Base-by-base conservation (phyloP, 2,329 filamentous ascomycete genomes). In the Lasiodiplodia sp. region DNA sequence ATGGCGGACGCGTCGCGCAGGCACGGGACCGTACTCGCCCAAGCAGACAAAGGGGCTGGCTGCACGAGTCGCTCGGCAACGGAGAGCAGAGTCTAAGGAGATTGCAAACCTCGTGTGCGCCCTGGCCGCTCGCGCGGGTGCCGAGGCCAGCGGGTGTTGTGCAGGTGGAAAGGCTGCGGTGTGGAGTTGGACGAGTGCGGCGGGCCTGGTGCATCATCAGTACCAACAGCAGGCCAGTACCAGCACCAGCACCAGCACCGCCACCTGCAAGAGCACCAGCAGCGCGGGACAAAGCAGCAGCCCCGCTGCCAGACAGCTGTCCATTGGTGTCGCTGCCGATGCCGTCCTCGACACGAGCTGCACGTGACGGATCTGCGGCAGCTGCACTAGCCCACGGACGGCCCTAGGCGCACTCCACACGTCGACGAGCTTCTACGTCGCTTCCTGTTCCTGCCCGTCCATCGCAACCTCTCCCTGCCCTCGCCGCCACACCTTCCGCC, bases 381-480 rank as follows among this genome's bases (percentile, higher is more conserved):
- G 34, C 23, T 23, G 55, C 34, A 38, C 53, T 28, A 25, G 53
- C 53, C 44, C 44, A 34, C 53, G 28, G 44, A n/a, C 44, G 44
- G 44, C 44, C 44, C 40, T 44, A 21, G n/a, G 21, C 40, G 60
- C 60, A 51, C 60, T 49, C 25, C 44, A 34, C 60, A 34, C 21
- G 51, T 64, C 60, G 28, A 31, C 40, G 37, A 64, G 60, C 60
- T 64, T 64, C 60, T 64, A 64, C 47, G 60, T 64, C 60, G 60
- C 60, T 64, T 64, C 60, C 60, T 52, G 60, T 64, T 64, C 65
- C 64, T 56, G 52, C 52, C 64, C 53, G 37, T 51, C 53, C 44
- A 47, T 67, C 53, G 40, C 40, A 57, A n/a, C 65, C 53, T 67
- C 64, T 40, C 40, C n/a, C 21, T 40, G 65, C 44, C 55, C 21